Evolutionary conservation across 2,329 filamentous ascomycete species (phyloP).

Genomic region (Penicillium sp.): DNA sequence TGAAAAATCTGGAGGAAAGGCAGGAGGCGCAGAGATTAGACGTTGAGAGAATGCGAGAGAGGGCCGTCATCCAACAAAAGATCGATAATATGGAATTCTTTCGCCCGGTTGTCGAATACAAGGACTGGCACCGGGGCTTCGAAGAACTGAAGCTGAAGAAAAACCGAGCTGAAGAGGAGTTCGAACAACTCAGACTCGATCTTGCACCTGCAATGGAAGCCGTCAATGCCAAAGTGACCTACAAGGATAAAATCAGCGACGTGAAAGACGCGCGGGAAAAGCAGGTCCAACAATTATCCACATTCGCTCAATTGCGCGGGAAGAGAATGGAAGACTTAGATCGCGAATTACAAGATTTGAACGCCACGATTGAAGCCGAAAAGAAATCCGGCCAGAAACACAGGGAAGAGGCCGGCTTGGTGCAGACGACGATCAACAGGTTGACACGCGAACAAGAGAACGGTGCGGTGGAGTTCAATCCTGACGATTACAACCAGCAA

Average conservation of each 20-base stretch:
- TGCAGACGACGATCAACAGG: constrained; percentile 60
- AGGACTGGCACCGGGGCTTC: constrained; percentile 52
- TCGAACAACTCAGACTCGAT: constrained; percentile 61
- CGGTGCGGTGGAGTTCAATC: constrained; percentile 67
- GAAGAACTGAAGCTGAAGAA: constrained; percentile 57
- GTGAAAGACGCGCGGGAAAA: constrained; percentile 58
- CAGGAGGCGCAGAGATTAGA: constrained; percentile 76
- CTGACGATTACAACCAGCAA: constrained; percentile 68
- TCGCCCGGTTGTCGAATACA: constrained; percentile 67
- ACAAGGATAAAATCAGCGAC: constrained; percentile 56
- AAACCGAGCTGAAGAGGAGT: constrained; percentile 56
- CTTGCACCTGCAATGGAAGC: constrained; percentile 69
- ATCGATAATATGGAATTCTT: constrained; percentile 66
- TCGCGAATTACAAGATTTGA: constrained; percentile 37
- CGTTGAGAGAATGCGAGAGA: constrained; percentile 78
- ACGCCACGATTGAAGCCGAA: constrained; percentile 51
- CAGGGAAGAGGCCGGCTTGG: constrained; percentile 52
- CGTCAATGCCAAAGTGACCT: constrained; percentile 69
- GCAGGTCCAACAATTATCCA: constrained; percentile 57
- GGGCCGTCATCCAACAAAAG: constrained; percentile 65
- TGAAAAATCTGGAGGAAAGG: constrained; percentile 69
- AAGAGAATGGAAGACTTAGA: constrained; percentile 44
- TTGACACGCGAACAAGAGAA: constrained; percentile 66
- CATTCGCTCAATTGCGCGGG: constrained; percentile 42
- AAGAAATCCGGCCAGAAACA: constrained; percentile 52